These are phyloP conservation scores for Colletotrichum sp. DNA, from an alignment of 2,329 filamentous ascomycete genomes.

Conservation along the genomic window DNA sequence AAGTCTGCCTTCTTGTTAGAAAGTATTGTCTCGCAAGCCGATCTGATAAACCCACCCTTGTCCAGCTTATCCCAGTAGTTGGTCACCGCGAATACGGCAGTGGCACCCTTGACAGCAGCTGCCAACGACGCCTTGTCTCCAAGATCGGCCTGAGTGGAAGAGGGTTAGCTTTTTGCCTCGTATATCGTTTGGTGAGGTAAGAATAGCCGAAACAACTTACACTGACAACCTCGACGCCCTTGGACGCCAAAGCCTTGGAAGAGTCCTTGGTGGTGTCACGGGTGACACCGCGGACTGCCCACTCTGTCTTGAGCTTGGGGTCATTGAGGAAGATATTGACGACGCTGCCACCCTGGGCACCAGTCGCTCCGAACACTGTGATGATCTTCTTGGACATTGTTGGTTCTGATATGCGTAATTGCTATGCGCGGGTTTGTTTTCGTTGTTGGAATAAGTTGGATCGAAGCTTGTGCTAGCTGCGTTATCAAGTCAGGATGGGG, in stretches of 20 bases:
- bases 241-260: slow-evolving; percentile 45
- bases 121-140: slow-evolving; percentile 49
- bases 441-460: neutral
- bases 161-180: neutral
- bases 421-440: neutral
- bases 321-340: slow-evolving; percentile 44
- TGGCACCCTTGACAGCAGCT: slow-evolving; percentile 47
- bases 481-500: neutral
- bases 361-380: slow-evolving; percentile 64
- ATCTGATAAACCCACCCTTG: slow-evolving; percentile 24
- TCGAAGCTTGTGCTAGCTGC: neutral
- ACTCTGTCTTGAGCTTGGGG: slow-evolving; percentile 49
- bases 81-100: slow-evolving; percentile 58
- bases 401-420: neutral
- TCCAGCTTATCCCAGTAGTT: slow-evolving; percentile 54
- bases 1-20: slow-evolving; percentile 26
- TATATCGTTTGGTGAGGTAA: neutral
- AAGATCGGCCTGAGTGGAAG: slow-evolving; percentile 47
- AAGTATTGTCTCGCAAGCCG: neutral
- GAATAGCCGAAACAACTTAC: slow-evolving; percentile 30
- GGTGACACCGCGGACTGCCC: slow-evolving; percentile 60
- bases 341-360: slow-evolving; percentile 65
- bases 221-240: slow-evolving; percentile 56
- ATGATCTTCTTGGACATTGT: slow-evolving; percentile 45
- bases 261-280: slow-evolving; percentile 49